Conservation (phyloP, 176 grass and related monocot genomes). For the Oryza punctata region DNA sequence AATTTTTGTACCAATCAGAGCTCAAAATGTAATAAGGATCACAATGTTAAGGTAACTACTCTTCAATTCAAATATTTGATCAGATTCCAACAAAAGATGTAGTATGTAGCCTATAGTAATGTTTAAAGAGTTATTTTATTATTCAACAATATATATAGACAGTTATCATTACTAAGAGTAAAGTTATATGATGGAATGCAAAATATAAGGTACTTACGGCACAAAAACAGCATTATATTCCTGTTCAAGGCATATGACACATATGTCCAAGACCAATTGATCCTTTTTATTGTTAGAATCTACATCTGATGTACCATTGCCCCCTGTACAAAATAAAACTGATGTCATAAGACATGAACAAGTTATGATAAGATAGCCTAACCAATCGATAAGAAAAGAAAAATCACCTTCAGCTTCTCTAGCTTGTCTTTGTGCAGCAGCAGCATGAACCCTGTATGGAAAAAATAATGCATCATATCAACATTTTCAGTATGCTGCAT, state of each 20-base stretch:
- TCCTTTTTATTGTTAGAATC: slow-evolving; percentile 65
- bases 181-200: slow-evolving; percentile 12
- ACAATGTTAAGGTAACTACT: neutral
- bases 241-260: slow-evolving; percentile 99
- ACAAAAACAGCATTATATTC: slow-evolving; percentile 99
- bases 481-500: neutral
- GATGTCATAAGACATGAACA: slow-evolving; percentile 21
- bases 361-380: slow-evolving; percentile 16
- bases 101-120: neutral
- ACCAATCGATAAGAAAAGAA: slow-evolving; percentile 38
- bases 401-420: slow-evolving; percentile 87
- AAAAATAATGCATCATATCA: slow-evolving; percentile 8
- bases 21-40: neutral
- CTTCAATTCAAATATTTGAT: slow-evolving; percentile 9
- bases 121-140: neutral
- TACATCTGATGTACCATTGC: slow-evolving; percentile 52
- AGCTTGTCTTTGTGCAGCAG: slow-evolving; percentile 80
- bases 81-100: neutral
- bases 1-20: neutral
- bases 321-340: slow-evolving; percentile 51
- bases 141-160: neutral
- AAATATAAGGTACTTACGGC: slow-evolving; percentile 70
- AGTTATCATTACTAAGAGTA: slow-evolving; percentile 16
- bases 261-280: slow-evolving; percentile 77
- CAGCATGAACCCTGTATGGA: slow-evolving; percentile 74